These are phyloP conservation scores for Pluteus cervinus DNA, from an alignment of 768 basidiomycete genomes.

Conservation along the genomic window DNA sequence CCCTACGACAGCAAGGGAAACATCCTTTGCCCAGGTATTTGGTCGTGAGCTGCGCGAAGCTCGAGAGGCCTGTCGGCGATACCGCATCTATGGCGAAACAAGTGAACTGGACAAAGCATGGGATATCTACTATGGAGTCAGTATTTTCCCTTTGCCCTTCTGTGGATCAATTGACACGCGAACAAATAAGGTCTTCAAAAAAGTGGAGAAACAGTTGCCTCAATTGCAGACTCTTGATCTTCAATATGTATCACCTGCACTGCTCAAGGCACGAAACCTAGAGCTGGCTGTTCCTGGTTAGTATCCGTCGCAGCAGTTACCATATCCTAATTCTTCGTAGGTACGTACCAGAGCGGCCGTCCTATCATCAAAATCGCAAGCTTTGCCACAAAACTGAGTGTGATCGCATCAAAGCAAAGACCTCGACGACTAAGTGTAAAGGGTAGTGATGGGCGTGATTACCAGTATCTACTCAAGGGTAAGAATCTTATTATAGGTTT, in stretches of 20 bases:
- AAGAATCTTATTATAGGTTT: slow-evolving; percentile 2
- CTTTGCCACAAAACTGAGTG: slow-evolving; percentile 85
- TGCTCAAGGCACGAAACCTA: slow-evolving; percentile 83
- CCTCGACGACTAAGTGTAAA: slow-evolving; percentile 83
- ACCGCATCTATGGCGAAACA: slow-evolving; percentile 79
- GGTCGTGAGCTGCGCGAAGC: slow-evolving; percentile 91
- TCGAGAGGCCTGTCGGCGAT: slow-evolving; percentile 83
- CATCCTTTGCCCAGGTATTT: slow-evolving; percentile 90
- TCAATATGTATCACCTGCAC: slow-evolving; percentile 93
- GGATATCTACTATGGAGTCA: slow-evolving; percentile 95
- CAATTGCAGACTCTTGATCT: slow-evolving; percentile 86
- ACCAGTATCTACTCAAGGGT: slow-evolving; percentile 92
- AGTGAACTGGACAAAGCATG: slow-evolving; percentile 94
- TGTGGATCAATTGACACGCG: too few species aligned
- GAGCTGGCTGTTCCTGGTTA: slow-evolving; percentile 94
- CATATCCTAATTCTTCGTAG: slow-evolving; percentile 27
- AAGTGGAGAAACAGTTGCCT: slow-evolving; percentile 90
- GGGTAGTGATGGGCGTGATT: slow-evolving; percentile 90
- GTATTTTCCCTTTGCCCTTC: slow-evolving; percentile 16
- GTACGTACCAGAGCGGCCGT: slow-evolving; percentile 89
- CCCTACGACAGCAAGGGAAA: slow-evolving; percentile 90
- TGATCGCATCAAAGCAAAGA: slow-evolving; percentile 95
- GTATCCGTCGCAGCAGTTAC: slow-evolving; percentile 7
- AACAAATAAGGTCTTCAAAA: slow-evolving; percentile 76
- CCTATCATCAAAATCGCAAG: slow-evolving; percentile 75